Base-by-base conservation (phyloP, 345 rosid genomes). In the Hibiscus tridactylites region DNA sequence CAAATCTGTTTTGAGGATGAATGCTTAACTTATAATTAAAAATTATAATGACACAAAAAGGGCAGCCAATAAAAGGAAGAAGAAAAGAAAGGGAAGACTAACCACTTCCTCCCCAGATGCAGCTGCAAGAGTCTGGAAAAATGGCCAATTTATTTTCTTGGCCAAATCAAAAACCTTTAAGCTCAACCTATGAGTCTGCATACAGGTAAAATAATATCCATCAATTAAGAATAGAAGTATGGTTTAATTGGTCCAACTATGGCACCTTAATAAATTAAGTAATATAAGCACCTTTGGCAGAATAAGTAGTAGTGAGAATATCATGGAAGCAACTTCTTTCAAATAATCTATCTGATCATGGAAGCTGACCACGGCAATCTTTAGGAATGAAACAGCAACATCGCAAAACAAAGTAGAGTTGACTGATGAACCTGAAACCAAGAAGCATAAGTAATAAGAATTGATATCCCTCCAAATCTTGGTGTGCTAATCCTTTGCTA, bases 231-330 rank as follows among this genome's bases (percentile, higher is more conserved):
- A 75, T 33, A 71, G 33, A 21, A 73, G 29, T n/a, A 64, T 19
- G 19, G 49, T 24, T 33, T 53, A 37, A 58, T 58, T 50, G 29
- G 64, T 47, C 42, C 57, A 35, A 68, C 26, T 8, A 70, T 12
- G 61, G 16, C 15, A 37, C 71, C 47, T 17, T 35, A 17, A 75
- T 46, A 26, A 69, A 73, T 60, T 13, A 52, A 74, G 66, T 53
- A 46, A 35, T 10, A 10, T n/a, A 49, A 49, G 70, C 47, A 92
- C 99, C 99, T 90, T 82, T 8, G 96, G 90, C 37, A 76, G 81
- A 74, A 89, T 68, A 64, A 92, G 81, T 54, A 95, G 93, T 52
- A 90, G 81, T 3, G 97, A 97, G 74, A 95, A 82, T 74, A 92
- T 80, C 75, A 87, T 79, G 58, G 97, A 76, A 76, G 97, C 85